Evolutionary conservation across 441 rosid species (phyloP).

Genomic region (Viola pubescens): DNA sequence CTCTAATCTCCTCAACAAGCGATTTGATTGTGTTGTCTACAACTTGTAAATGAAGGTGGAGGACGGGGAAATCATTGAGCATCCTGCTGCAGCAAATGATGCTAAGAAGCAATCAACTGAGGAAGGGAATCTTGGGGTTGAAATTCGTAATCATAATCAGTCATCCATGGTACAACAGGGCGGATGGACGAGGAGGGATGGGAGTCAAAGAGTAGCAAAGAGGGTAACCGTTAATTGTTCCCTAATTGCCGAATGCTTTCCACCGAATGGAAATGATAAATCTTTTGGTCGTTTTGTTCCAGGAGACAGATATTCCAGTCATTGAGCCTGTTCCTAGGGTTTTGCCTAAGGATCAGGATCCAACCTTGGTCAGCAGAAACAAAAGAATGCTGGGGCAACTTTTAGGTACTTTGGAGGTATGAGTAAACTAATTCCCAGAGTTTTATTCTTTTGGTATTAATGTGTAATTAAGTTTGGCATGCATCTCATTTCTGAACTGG

Average conservation of each 20-base stretch:
- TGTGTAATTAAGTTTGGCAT: not conserved
- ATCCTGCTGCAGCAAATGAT: conserved; percentile 26
- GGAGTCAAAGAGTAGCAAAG: conserved; percentile 36
- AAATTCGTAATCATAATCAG: conserved; percentile 25
- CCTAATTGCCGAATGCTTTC: not conserved
- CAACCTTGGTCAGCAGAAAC: conserved; percentile 76
- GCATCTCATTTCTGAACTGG: not conserved
- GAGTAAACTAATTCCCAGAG: conserved; percentile 7
- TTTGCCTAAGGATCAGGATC: conserved; percentile 87
- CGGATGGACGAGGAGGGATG: conserved; percentile 54
- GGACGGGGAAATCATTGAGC: conserved; percentile 55
- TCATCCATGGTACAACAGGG: conserved; percentile 31
- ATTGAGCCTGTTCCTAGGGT: conserved; percentile 73
- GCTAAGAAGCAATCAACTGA: conserved; percentile 21
- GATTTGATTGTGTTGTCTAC: not conserved
- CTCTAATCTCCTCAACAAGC: too few species aligned
- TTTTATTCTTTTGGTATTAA: not conserved
- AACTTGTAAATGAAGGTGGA: conserved; percentile 39
- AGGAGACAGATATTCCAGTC: conserved; percentile 45
- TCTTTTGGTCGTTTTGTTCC: conserved; percentile 6
- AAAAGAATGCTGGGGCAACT: conserved; percentile 94
- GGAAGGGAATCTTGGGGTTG: conserved; percentile 28
- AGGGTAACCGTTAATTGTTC: conserved; percentile 30
- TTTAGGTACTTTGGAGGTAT: conserved; percentile 92
- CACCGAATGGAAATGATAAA: conserved; percentile 2